phyloP scores from a whole-genome alignment of 805 yeast genomes.

The Kodamaea sagamina region DNA sequence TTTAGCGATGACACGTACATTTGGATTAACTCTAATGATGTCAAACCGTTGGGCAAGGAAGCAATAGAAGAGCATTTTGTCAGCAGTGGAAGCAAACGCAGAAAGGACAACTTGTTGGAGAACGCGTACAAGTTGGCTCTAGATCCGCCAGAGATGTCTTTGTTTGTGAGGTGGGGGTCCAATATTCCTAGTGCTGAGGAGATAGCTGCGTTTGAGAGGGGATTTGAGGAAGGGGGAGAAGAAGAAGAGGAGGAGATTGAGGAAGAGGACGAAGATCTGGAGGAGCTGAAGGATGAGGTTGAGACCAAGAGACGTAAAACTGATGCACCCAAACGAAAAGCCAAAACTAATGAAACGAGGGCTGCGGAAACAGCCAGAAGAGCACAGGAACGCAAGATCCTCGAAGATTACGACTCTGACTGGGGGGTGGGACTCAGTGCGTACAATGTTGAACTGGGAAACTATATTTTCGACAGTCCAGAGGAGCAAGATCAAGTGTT shows the following conservation, averaged over 20 bases:
- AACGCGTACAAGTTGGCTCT: constrained; percentile 57
- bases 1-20: constrained; percentile 72
- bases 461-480: constrained; percentile 38
- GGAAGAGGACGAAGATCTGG: constrained; percentile 25
- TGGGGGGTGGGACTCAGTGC: constrained; percentile 44
- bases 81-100: constrained; percentile 26
- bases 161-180: constrained; percentile 44
- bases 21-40: constrained; percentile 60
- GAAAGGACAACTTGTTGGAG: constrained; percentile 47
- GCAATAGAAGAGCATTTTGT: constrained; percentile 43
- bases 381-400: constrained; percentile 16
- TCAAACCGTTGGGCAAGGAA: constrained; percentile 46
- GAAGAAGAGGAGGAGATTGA: constrained; percentile 25
- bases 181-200: constrained; percentile 47
- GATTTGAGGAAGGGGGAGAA: constrained; percentile 22
- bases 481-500: constrained; percentile 30
- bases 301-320: constrained; percentile 13
- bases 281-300: constrained; percentile 17
- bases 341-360: constrained; percentile 16
- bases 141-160: constrained; percentile 44
- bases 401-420: constrained; percentile 34
- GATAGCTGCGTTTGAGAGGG: constrained; percentile 41
- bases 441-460: constrained; percentile 27
- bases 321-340: constrained; percentile 14
- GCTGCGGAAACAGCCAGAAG: constrained; percentile 10